Percentiles rank a stretch among this genome's conserved stretches.
Conservation (phyloP, 306 rosid species). For the Purshia tridentata region DNA sequence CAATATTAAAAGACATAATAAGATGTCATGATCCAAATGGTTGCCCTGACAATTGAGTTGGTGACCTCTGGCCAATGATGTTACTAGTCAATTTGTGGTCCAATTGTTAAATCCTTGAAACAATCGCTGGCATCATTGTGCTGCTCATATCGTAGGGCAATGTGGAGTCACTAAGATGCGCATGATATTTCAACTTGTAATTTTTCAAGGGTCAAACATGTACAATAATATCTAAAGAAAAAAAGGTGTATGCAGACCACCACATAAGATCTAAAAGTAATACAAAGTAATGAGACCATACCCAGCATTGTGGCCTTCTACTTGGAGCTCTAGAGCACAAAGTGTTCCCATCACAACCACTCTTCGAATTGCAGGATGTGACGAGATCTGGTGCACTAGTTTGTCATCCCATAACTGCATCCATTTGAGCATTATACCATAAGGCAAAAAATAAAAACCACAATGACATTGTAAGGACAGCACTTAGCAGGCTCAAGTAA, state of each 20-base stretch:
- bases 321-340: conserved; percentile 80
- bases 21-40: neutral
- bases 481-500: neutral
- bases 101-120: neutral
- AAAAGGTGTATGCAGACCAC: conserved; percentile 4
- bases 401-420: conserved; percentile 85
- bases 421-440: conserved; percentile 15
- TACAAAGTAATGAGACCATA: conserved; percentile 30
- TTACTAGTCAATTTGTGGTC: neutral
- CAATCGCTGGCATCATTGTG: neutral
- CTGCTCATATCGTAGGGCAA: neutral
- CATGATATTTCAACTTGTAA: neutral
- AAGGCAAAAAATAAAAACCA: neutral
- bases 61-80: neutral
- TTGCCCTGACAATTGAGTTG: neutral
- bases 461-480: neutral
- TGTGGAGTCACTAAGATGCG: neutral
- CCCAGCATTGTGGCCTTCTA: conserved; percentile 80
- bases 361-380: conserved; percentile 72
- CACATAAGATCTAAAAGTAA: conserved; percentile 14
- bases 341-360: conserved; percentile 80
- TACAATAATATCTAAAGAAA: neutral
- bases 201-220: neutral
- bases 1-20: neutral
- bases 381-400: conserved; percentile 63